A percentile compares a stretch with the other conserved stretches of the same genome.
phyloP scores from a whole-genome alignment of 352 stramenopile genomes.

The Globisporangium lucens region DNA sequence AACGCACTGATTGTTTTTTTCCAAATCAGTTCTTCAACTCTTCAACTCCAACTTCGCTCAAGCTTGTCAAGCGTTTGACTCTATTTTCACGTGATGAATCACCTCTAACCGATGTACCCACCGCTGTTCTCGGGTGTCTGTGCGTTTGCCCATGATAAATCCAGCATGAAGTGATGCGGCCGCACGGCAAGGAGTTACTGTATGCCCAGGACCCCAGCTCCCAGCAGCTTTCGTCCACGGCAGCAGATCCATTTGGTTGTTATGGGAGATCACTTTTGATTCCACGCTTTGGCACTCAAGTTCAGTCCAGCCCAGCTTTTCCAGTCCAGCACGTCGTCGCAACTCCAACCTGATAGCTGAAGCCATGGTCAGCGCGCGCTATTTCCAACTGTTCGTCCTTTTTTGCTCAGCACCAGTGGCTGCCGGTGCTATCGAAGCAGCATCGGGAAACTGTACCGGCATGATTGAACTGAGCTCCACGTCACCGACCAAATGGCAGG shows the following conservation, averaged over 20 bases:
- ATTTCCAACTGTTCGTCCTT: not conserved
- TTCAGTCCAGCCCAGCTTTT: not conserved
- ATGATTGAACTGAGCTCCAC: constrained; percentile 6
- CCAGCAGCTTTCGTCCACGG: not conserved
- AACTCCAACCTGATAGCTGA: not conserved
- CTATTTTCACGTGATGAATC: too few relatives aligned
- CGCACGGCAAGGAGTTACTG: not conserved
- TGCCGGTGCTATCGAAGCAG: not conserved
- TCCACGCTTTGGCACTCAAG: not conserved
- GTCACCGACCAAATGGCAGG: not conserved
- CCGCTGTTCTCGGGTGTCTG: too few relatives aligned
- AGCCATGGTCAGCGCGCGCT: not conserved
- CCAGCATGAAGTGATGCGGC: not conserved
- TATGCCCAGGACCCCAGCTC: not conserved
- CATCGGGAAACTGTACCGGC: not conserved
- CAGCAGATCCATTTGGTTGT: not conserved
- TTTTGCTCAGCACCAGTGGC: not conserved
- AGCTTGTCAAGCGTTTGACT: too few relatives aligned
- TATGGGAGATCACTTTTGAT: not conserved
- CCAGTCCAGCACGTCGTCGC: not conserved
- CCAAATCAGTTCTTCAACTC: not conserved
- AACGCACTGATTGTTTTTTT: not conserved
- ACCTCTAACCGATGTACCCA: too few relatives aligned
- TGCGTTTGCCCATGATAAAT: not conserved
- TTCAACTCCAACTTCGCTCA: not conserved